Conservation (phyloP, 768 basidiomycete species). For the Agrocybe pediades region DNA sequence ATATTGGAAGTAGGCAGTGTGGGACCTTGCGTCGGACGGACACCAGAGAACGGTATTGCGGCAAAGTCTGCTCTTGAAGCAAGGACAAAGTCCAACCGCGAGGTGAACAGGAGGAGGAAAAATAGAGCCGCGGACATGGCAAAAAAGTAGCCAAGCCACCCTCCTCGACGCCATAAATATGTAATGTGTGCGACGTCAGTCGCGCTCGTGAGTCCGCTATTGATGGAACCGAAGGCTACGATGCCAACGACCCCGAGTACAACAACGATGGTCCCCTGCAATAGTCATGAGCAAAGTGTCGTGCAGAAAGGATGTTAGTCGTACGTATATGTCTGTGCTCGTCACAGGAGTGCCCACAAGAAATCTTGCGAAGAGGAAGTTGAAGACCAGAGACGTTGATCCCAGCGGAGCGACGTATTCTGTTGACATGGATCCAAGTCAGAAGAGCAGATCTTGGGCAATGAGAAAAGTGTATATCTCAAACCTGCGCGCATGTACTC, state of each 20-base stretch:
- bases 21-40: conserved; percentile 13
- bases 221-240: conserved; percentile 84
- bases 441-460: neutral
- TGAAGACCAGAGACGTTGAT: conserved; percentile 92
- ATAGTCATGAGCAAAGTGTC: neutral
- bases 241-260: conserved; percentile 86
- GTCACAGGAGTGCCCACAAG: conserved; percentile 87
- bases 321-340: conserved; percentile 77
- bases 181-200: conserved; percentile 78
- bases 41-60: conserved; percentile 44
- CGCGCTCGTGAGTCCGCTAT: conserved; percentile 74
- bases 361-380: conserved; percentile 92
- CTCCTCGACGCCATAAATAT: conserved; percentile 78
- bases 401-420: conserved; percentile 98
- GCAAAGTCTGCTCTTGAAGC: conserved; percentile 69
- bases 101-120: conserved; percentile 65
- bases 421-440: too few relatives aligned
- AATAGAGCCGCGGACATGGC: conserved; percentile 71
- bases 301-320: conserved; percentile 24
- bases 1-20: conserved; percentile 22
- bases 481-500: conserved; percentile 85
- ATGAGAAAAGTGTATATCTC: conserved; percentile 15
- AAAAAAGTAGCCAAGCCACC: conserved; percentile 93
- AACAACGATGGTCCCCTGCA: conserved; percentile 79
- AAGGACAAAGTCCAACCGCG: conserved; percentile 74